phyloP scores from a whole-genome alignment of 192 early-diverging fungal species.

The Coemansia sp. region DNA sequence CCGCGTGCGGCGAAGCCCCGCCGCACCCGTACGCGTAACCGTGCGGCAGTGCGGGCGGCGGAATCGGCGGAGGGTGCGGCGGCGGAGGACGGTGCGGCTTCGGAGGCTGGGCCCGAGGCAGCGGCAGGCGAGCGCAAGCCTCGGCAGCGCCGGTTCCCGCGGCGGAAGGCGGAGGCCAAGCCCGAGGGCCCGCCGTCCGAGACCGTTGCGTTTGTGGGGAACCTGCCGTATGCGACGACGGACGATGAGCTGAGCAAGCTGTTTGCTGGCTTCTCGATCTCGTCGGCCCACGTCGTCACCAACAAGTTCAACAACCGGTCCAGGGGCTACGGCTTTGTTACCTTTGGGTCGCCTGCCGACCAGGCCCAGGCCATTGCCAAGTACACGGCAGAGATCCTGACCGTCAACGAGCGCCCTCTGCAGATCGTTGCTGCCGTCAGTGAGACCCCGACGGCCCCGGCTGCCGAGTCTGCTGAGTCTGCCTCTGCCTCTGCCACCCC shows the following conservation, averaged over 20 bases:
- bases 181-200: conserved; percentile 24
- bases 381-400: conserved; percentile 13
- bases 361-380: conserved; percentile 51
- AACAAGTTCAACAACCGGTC: conserved; percentile 59
- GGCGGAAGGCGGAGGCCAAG: conserved; percentile 1
- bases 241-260: conserved; percentile 65
- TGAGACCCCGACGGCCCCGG: conserved; percentile 20
- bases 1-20: conserved; percentile 22
- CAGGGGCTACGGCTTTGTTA: conserved; percentile 96
- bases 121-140: conserved; percentile 1
- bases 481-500: no score
- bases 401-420: conserved; percentile 24
- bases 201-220: conserved; percentile 73
- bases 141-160: conserved; percentile 49
- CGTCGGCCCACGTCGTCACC: conserved; percentile 68
- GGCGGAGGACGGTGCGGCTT: conserved; percentile 2
- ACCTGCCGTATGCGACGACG: conserved; percentile 66
- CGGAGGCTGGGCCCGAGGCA: conserved; percentile 1
- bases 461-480: neutral
- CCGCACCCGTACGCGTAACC: conserved; percentile 13
- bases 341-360: conserved; percentile 67
- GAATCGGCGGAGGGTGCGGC: conserved; percentile 16
- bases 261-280: conserved; percentile 67
- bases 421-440: conserved; percentile 42
- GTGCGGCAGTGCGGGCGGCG: conserved; percentile 30